Percentiles rank a stretch among this genome's conserved stretches.
Conservation (phyloP, 371 early-diverging fungal genomes). For the Rhizopus sp. region DNA sequence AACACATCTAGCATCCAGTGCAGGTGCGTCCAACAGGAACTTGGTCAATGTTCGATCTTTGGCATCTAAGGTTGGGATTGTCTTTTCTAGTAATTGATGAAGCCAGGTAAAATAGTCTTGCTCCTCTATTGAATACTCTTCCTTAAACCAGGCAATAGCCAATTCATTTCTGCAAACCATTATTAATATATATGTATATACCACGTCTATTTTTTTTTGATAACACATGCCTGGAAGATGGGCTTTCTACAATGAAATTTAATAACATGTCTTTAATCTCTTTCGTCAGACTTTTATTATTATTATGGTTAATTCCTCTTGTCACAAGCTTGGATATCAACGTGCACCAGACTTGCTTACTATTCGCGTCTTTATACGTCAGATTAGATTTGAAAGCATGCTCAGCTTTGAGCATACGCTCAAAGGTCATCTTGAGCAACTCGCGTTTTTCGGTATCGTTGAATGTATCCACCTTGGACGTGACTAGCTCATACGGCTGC, state of each 20-base stretch:
- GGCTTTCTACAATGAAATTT: slow-evolving; percentile 37
- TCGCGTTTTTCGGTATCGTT: slow-evolving; percentile 18
- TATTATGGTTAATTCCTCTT: slow-evolving; percentile 17
- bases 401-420: slow-evolving; percentile 43
- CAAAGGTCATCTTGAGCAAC: slow-evolving; percentile 40
- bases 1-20: slow-evolving; percentile 30
- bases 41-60: slow-evolving; percentile 43
- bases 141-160: slow-evolving; percentile 47
- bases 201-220: slow-evolving; percentile 5
- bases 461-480: slow-evolving; percentile 9
- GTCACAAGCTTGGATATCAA: slow-evolving; percentile 40
- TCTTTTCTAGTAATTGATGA: slow-evolving; percentile 28
- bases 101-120: slow-evolving; percentile 42
- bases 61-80: slow-evolving; percentile 36
- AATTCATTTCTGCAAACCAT: slow-evolving; percentile 33
- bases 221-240: slow-evolving; percentile 29
- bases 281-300: slow-evolving; percentile 8
- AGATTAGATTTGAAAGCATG: slow-evolving; percentile 5
- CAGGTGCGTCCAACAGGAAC: slow-evolving; percentile 47
- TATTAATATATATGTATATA: slow-evolving; percentile 3
- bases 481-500: slow-evolving; percentile 42
- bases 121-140: slow-evolving; percentile 37
- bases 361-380: background rate
- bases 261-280: slow-evolving; percentile 37
- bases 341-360: slow-evolving; percentile 32